Evolutionary conservation across 352 stramenopile genomes (phyloP).

Genomic region (Globisporangium spiculum): DNA sequence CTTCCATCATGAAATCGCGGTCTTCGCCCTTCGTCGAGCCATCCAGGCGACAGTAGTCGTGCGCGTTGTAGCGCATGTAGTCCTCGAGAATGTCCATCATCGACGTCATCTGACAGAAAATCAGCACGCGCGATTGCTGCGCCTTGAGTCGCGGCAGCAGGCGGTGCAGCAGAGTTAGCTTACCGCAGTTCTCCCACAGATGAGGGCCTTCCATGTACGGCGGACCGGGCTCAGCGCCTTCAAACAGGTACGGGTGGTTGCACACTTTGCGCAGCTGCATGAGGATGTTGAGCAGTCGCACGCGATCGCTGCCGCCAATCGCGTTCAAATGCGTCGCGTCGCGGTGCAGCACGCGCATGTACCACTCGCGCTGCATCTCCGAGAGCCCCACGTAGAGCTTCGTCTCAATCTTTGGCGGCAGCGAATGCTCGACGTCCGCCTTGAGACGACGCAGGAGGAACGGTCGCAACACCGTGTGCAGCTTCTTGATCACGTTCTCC

Average conservation of each 20-base stretch:
- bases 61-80: slow-evolving; percentile 92
- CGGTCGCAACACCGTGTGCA: slow-evolving; percentile 96
- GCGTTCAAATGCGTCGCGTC: slow-evolving; percentile 97
- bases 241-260: slow-evolving; percentile 99
- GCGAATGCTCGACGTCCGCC: slow-evolving; percentile 94
- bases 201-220: slow-evolving; percentile 97
- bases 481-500: slow-evolving; percentile 97
- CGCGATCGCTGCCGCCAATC: slow-evolving; percentile 94
- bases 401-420: slow-evolving; percentile 98
- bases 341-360: slow-evolving; percentile 96
- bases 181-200: slow-evolving; percentile 98
- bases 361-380: slow-evolving; percentile 98
- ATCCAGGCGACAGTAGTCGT: slow-evolving; percentile 86
- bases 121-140: slow-evolving; percentile 93
- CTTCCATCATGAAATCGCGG: slow-evolving; percentile 93
- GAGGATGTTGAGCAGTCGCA: slow-evolving; percentile 96
- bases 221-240: slow-evolving; percentile 96
- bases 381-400: slow-evolving; percentile 98
- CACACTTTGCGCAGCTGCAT: slow-evolving; percentile 99
- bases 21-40: slow-evolving; percentile 85
- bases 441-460: slow-evolving; percentile 99
- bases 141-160: slow-evolving; percentile 85
- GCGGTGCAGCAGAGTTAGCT: slow-evolving; percentile 97
- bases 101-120: slow-evolving; percentile 99
- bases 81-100: slow-evolving; percentile 99